Conservation (phyloP, 495 filamentous ascomycete species). For the Hyaloscypha variabilis region DNA sequence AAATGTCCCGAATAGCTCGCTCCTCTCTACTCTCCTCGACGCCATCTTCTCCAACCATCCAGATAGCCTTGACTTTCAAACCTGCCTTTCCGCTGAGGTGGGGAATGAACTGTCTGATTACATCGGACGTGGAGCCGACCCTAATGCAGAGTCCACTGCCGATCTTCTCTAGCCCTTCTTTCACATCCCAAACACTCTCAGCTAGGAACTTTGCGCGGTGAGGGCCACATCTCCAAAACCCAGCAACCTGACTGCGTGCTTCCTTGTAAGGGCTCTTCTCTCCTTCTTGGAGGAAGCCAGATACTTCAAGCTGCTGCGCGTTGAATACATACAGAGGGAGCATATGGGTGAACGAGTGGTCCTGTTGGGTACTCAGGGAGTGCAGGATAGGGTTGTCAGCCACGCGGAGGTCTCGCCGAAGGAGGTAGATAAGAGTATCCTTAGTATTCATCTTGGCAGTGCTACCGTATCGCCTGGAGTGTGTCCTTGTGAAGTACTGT, state of each 20-base stretch:
- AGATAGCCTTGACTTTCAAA: slow-evolving; percentile 58
- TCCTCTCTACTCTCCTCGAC: slow-evolving; percentile 67
- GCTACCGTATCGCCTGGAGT: neutral
- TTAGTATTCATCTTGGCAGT: slow-evolving; percentile 23
- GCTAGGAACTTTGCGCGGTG: slow-evolving; percentile 69
- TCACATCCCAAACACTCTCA: slow-evolving; percentile 69
- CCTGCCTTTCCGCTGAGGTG: slow-evolving; percentile 27
- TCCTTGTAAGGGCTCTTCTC: slow-evolving; percentile 57
- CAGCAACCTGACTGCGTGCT: slow-evolving; percentile 55
- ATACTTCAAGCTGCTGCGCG: slow-evolving; percentile 68
- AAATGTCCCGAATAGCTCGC: slow-evolving; percentile 47
- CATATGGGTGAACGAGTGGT: slow-evolving; percentile 62
- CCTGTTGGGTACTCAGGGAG: slow-evolving; percentile 46
- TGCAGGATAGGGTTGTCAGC: slow-evolving; percentile 69
- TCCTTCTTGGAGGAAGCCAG: slow-evolving; percentile 57
- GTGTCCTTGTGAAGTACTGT: neutral
- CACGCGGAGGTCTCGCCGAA: slow-evolving; percentile 68
- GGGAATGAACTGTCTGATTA: slow-evolving; percentile 52
- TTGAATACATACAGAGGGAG: slow-evolving; percentile 68
- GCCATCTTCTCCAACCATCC: slow-evolving; percentile 69
- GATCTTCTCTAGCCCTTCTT: slow-evolving; percentile 52
- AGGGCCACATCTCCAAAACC: slow-evolving; percentile 69
- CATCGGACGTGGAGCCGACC: slow-evolving; percentile 58
- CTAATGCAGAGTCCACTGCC: slow-evolving; percentile 63
- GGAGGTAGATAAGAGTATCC: slow-evolving; percentile 59